These are phyloP conservation scores for Tieghemiomyces parasiticus DNA, from an alignment of 192 early-diverging fungal species.

Conservation along the genomic window DNA sequence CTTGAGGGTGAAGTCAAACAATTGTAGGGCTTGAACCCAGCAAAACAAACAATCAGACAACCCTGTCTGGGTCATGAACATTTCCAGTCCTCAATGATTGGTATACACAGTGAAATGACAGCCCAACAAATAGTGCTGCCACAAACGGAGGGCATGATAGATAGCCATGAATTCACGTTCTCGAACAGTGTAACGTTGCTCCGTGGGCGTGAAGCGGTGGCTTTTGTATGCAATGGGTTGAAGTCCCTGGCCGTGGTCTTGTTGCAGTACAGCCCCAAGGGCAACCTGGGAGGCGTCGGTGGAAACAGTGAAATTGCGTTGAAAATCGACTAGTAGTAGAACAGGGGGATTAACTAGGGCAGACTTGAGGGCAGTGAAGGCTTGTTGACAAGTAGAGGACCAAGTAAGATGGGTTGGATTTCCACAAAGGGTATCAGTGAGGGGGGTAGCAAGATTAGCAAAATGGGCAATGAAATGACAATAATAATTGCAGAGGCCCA, in stretches of 20 bases:
- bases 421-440: not conserved
- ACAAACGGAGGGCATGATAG: not conserved
- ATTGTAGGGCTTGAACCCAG: not conserved
- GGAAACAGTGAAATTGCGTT: not conserved
- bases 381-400: not conserved
- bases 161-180: constrained; percentile 8
- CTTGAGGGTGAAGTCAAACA: not conserved
- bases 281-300: not conserved
- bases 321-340: not conserved
- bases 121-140: constrained; percentile 4
- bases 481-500: constrained; percentile 1
- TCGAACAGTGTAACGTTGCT: not conserved
- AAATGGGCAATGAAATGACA: not conserved
- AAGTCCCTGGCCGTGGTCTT: not conserved
- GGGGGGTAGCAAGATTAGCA: not conserved
- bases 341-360: not conserved
- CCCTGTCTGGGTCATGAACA: not conserved
- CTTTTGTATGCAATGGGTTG: constrained; percentile 3
- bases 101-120: not conserved
- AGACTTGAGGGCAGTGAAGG: not conserved
- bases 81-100: not conserved
- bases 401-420: not conserved
- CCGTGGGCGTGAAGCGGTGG: not conserved
- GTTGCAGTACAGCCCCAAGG: constrained; percentile 5
- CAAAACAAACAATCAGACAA: not conserved